Conservation (phyloP, 2,329 filamentous ascomycete genomes). For the Fusarium xylarioides region DNA sequence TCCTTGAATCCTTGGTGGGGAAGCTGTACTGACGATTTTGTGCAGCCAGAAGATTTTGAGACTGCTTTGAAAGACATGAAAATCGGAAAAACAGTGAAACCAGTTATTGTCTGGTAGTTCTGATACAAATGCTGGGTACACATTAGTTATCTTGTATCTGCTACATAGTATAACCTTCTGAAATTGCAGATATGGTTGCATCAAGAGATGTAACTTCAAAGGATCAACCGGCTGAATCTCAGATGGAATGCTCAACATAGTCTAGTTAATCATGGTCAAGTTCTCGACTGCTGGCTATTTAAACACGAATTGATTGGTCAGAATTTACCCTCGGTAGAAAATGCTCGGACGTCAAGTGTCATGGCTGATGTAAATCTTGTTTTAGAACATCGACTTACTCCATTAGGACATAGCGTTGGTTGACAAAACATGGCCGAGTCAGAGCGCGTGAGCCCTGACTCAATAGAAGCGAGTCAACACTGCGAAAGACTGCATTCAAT, state of each 20-base stretch:
- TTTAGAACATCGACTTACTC: neutral
- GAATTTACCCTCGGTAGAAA: neutral
- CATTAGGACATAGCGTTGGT: neutral
- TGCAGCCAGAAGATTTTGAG: neutral
- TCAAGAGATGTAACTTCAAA: neutral
- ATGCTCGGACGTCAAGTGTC: neutral
- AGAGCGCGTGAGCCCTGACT: neutral
- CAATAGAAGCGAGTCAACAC: neutral
- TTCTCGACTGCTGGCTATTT: neutral
- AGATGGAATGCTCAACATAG: neutral
- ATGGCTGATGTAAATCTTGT: neutral
- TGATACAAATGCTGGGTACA: neutral
- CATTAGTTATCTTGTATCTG: neutral
- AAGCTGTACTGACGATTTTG: neutral
- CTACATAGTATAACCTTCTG: no score
- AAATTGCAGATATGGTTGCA: neutral
- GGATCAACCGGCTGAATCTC: neutral
- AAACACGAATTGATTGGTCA: neutral
- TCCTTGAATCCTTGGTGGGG: fast-evolving
- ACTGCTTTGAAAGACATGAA: neutral
- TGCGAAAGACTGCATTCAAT: neutral
- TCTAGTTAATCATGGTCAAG: no score
- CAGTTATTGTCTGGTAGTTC: neutral
- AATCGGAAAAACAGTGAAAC: neutral
- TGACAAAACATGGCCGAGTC: neutral